phyloP scores from a whole-genome alignment of 176 grass and related monocot genomes.

The Pontederia crassipes region DNA sequence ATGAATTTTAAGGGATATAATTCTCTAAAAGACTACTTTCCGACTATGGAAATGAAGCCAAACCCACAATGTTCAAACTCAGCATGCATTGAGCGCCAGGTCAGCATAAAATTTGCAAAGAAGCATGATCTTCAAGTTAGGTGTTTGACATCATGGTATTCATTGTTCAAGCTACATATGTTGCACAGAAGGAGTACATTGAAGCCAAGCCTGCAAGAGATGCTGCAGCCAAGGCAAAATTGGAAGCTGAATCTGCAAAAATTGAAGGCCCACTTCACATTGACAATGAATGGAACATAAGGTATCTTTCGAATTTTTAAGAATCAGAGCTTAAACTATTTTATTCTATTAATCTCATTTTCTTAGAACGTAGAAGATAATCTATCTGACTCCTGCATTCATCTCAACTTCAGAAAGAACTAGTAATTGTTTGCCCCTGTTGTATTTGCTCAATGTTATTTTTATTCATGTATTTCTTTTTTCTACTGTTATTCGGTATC shows the following conservation, averaged over 20 bases:
- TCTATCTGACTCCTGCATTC: no score
- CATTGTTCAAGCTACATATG: constrained; percentile 7
- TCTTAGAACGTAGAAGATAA: no score
- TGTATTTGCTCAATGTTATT: no score
- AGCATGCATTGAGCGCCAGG: constrained; percentile 88
- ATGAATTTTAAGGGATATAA: constrained; percentile 59
- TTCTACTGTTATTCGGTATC: no score
- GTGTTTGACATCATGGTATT: background rate
- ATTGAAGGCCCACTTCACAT: constrained; percentile 60
- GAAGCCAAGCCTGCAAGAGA: constrained; percentile 77
- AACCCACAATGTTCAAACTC: constrained; percentile 93
- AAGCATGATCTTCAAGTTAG: background rate
- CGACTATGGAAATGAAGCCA: constrained; percentile 95
- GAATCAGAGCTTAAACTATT: no score
- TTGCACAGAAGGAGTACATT: constrained; percentile 70
- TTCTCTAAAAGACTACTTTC: constrained; percentile 93
- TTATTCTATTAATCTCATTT: no score
- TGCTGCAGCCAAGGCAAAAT: constrained; percentile 74
- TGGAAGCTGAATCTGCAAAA: constrained; percentile 60
- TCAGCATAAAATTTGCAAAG: constrained; percentile 3
- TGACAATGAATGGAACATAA: constrained; percentile 96
- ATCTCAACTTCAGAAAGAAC: no score
- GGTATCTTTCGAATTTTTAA: constrained; percentile 23
- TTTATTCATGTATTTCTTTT: no score
- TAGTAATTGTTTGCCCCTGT: no score